Base-by-base conservation (phyloP, 2,329 filamentous ascomycete species). In the Cercospora janseana region DNA sequence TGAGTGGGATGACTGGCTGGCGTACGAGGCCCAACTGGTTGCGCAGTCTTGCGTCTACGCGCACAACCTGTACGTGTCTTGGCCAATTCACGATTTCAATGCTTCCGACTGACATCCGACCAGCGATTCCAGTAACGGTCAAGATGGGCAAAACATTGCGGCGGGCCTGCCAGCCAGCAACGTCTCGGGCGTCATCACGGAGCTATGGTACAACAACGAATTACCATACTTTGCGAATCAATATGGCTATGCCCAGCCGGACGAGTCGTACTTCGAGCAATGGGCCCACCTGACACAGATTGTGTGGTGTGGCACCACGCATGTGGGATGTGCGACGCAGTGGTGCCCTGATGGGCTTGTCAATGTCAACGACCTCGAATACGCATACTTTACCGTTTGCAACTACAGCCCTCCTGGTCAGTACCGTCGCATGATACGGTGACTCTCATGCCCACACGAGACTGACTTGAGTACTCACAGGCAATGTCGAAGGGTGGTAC, bases 131-230 rank as follows among this genome's bases (percentile, higher is more conserved):
- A 46, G 49, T 16, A 16, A 41, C 6, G 34, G 27, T n/a, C 15
- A 34, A 24, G 51, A 46, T 12, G 92, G 92, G 27, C 93, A 98
- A 75, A 98, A 97, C 79, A 85, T 97, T 51, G 91, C 88, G 64
- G 83, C 85, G 54, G 76, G 83, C 55, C 76, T 80, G 54, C 64
- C 70, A 2, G 69, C 73, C 18, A 70, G 69, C 53, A 78, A 82
- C 31, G 75, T 88, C 54, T 81, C 82, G 46, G 75, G 79, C 57
- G 82, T 85, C 60, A 83, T 92, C 66, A 88, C 83, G 63, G 80
- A 91, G 68, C 77, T 85, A 72, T 95, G 93, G 88, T 96, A 96
- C 79, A 88, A 92, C 68, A 80, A 79, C 63, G 89, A 95, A 71
- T 74, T 86, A 60, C 66, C 66, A 54, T 83, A 77, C 70, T 76